phyloP scores from a whole-genome alignment of 2,329 filamentous ascomycete species.

The Phaeoacremonium minimum region DNA sequence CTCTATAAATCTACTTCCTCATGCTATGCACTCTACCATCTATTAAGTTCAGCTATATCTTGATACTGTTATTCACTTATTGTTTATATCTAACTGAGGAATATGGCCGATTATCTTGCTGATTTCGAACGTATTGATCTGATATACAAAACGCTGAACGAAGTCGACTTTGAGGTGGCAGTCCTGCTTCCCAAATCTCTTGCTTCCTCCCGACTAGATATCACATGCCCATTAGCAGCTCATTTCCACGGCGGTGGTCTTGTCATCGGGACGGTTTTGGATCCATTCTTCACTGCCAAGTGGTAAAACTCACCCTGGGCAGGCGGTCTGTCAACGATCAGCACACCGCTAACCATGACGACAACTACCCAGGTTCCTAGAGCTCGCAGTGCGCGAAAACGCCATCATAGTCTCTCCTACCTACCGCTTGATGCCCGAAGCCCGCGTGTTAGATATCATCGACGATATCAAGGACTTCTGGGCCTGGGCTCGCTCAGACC shows the following conservation, averaged over 20 bases:
- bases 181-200: background rate
- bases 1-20: background rate
- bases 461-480: conserved; percentile 43
- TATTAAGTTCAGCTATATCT: background rate
- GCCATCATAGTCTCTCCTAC: conserved; percentile 43
- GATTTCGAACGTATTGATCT: background rate
- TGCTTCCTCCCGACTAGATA: background rate
- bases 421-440: conserved; percentile 48
- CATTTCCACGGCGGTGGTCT: conserved; percentile 16
- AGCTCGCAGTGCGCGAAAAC: conserved; percentile 27
- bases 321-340: background rate
- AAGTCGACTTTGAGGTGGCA: background rate
- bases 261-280: conserved; percentile 9
- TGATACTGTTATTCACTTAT: background rate
- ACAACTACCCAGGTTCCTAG: conserved; percentile 21
- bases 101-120: background rate
- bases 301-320: conserved; percentile 12
- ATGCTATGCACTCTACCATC: background rate
- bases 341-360: background rate
- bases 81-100: background rate
- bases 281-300: conserved; percentile 10
- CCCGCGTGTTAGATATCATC: conserved; percentile 38
- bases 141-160: background rate
- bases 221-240: background rate
- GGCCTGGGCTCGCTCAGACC: conserved; percentile 30